Evolutionary conservation across 495 filamentous ascomycete genomes (phyloP), one percentile per base, ranked within the genome.

Genomic region (Lasiosphaeria ovina): DNA sequence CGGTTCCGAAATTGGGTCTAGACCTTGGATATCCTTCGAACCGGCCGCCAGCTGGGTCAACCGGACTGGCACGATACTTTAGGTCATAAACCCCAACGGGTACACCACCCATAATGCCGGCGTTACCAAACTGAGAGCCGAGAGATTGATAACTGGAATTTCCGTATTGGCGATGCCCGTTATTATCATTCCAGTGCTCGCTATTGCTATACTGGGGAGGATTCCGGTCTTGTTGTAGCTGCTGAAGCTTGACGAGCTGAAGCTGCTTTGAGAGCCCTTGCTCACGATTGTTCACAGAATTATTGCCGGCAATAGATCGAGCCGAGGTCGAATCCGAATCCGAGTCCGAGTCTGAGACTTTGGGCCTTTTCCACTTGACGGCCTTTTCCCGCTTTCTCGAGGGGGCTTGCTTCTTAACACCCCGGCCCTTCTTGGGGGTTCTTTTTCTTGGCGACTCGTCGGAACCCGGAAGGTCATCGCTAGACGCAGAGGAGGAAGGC

Each of bases 351-450:
- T 76, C 77, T 1, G 76, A 76, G 16, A 67, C 69, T 3, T 71
- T 69, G 51, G 58, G 56, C 34, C 55, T 42, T 36, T 51, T 40
- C 12, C 58, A 12, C 57, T 56, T 65, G 59, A 55, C 24, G 7
- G 31, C 36, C 65, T 70, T 67, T 50, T 63, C 67, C 6, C 47
- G 35, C 56, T 72, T 72, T 60, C 64, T 71, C 0, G 58, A 2
- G 3, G 69, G 64, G 50, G 68, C 56, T 58, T 76, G 79, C 67
- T 76, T 78, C 56, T 72, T 77, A 52, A 72, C 64, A n/a, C 64
- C 60, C 44, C 68, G 72, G 65, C 79, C 79, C 57, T 72, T 78
- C 65, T 74, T 77, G 54, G 68, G 24, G 24, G 24, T 24, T 24
- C 24, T 24, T 24, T 24, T 24, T 24, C 24, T 24, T 0, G 24